These are phyloP conservation scores for Trebouxiophyceae sp. DNA, from an alignment of 163 green algal species.

Conservation along the genomic window DNA sequence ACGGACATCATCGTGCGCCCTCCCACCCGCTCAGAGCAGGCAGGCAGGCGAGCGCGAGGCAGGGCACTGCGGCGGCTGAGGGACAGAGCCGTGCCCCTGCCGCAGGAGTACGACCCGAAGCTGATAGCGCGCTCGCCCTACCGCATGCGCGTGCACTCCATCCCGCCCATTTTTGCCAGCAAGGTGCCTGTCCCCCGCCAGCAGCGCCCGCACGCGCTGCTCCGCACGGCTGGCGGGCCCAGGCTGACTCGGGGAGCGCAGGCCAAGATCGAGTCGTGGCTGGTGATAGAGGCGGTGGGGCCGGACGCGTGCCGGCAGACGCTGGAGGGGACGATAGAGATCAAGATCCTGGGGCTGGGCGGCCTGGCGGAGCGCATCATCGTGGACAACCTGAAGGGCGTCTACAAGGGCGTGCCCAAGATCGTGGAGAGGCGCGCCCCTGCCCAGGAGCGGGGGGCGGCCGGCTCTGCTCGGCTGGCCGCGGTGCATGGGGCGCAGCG, in stretches of 20 bases:
- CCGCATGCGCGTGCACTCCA: constrained; percentile 10
- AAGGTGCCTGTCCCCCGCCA: constrained; percentile 12
- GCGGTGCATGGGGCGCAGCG: background rate
- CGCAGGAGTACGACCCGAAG: constrained; percentile 9
- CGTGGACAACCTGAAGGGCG: constrained; percentile 9
- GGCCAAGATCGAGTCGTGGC: constrained; percentile 9
- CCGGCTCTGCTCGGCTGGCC: background rate
- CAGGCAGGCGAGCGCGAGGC: no score
- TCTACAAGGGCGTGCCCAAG: constrained; percentile 14
- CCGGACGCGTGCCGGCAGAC: constrained; percentile 13
- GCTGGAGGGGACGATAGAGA: constrained; percentile 12
- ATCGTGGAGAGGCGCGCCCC: constrained; percentile 10
- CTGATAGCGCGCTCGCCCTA: constrained; percentile 8
- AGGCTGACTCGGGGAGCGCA: no score
- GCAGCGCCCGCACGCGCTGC: no score
- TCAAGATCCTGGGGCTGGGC: constrained; percentile 14
- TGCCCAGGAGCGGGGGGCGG: background rate
- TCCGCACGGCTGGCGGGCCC: no score
- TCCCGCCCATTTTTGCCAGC: constrained; percentile 16
- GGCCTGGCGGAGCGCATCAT: constrained; percentile 16
- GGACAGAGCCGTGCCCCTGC: no score
- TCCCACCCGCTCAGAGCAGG: no score
- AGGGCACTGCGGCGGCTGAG: no score
- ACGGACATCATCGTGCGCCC: constrained; percentile 10
- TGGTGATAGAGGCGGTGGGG: constrained; percentile 14